A percentile compares a stretch with the other conserved stretches of the same genome.
phyloP scores from a whole-genome alignment of 1,284 basidiomycete genomes.

The Leccinum griseonigrum region DNA sequence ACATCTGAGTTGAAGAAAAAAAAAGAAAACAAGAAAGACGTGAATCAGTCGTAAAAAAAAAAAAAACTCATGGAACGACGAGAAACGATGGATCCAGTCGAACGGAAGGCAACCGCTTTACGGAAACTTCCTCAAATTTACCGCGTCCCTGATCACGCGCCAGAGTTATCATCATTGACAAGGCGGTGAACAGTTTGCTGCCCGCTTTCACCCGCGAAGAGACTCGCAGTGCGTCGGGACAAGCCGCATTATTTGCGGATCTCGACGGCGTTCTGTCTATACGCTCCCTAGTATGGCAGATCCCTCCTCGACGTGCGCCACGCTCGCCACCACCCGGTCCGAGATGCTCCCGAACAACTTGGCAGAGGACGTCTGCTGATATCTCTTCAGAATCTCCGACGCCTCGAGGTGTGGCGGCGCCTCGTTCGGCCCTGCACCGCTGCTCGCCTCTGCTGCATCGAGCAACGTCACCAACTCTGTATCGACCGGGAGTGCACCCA shows the following conservation, averaged over 20 bases:
- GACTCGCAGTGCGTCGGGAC: neutral
- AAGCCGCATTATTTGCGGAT: neutral
- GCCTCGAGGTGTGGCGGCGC: slow-evolving; percentile 19
- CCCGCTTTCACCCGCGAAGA: slow-evolving; percentile 2
- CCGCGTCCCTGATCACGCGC: neutral
- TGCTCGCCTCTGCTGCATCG: slow-evolving; percentile 59
- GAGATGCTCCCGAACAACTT: slow-evolving; percentile 57
- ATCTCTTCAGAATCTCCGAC: slow-evolving; percentile 52
- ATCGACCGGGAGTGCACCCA: slow-evolving; percentile 94
- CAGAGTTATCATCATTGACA: neutral
- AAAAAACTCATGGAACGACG: slow-evolving; percentile 25
- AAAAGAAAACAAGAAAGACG: slow-evolving; percentile 15
- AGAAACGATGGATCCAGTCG: slow-evolving; percentile 8
- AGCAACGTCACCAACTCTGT: slow-evolving; percentile 86
- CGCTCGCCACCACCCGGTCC: slow-evolving; percentile 34
- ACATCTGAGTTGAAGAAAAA: slow-evolving; percentile 20
- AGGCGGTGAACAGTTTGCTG: neutral
- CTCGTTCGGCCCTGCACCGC: slow-evolving; percentile 14
- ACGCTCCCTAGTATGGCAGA: slow-evolving; percentile 1
- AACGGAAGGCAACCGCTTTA: slow-evolving; percentile 29
- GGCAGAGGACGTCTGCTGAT: slow-evolving; percentile 60
- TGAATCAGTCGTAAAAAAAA: slow-evolving; percentile 23
- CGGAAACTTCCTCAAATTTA: slow-evolving; percentile 18
- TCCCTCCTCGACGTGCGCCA: slow-evolving; percentile 7
- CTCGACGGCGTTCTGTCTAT: neutral